Base-by-base conservation (phyloP, 352 stramenopile species). In the Globisporangium spiculum region DNA sequence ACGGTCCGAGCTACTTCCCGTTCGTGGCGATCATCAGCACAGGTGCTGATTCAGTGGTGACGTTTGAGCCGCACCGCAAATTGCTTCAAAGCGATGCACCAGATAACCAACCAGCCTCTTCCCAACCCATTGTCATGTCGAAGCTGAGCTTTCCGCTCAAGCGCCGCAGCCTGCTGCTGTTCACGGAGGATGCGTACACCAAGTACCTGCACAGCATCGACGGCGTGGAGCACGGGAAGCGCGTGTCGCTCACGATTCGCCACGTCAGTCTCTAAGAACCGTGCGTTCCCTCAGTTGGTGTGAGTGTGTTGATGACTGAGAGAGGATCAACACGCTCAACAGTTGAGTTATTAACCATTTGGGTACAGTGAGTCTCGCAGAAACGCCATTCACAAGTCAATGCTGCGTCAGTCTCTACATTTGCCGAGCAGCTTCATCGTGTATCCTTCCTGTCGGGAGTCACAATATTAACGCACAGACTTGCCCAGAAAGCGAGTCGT, bases 21-120 rank as follows among this genome's bases (percentile, higher is more conserved):
- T 61, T 93, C 30, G 85, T 92, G 9, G 77, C 81, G 24, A 92
- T 92, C 69, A 63, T 90, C 60, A 93, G 80, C 68, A 80, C 80
- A 8, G 83, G 81, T 9, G 79, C 82, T 48, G 73, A 83, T 26
- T 83, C 77, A 20, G 66, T 70, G 7, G 79, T 93, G 65, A 86
- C 75, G 16, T 93, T 90, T 60, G 63, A 80, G 55, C 83, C 68
- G 22, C 85, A 91, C 75, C 83, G 80, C 50, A 75, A 75, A 27
- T 67, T 79, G 38, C 26, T 50, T 3, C 53, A 63, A 3, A 26
- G 5, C 24, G 64, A 61, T 20, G 60, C 27, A n/a, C 5, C 52
- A 7, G 41, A 20, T 48, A 48, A 7, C 41, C 41, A 20, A 48
- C 5, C 41, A 7, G 14, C 41, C 41, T n/a, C 41, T 48, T 9